Conservation (phyloP, 345 rosid species). For the Pugionium dolabratum region DNA sequence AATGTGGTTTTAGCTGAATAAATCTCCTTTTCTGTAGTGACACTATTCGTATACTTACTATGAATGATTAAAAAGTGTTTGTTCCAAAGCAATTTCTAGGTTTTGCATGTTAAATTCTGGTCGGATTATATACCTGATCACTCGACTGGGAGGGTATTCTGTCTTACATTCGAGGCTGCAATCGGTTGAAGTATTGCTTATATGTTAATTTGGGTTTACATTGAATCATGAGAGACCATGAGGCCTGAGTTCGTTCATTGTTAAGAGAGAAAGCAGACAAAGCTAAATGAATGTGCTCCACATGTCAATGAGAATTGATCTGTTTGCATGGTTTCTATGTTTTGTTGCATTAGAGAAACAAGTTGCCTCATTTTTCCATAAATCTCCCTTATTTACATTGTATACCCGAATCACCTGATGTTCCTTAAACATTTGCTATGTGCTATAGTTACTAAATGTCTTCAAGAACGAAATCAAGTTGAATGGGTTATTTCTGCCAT, state of each 20-base stretch:
- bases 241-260: not conserved
- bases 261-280: not conserved
- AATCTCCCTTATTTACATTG: constrained; percentile 12
- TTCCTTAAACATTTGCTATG: constrained; percentile 20
- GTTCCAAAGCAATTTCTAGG: not conserved
- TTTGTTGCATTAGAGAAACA: not conserved
- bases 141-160: not conserved
- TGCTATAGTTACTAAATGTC: not conserved
- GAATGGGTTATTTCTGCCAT: constrained; percentile 50
- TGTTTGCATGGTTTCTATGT: constrained; percentile 1
- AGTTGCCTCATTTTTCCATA: constrained; percentile 10
- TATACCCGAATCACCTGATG: not conserved
- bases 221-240: not conserved
- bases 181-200: too few species aligned
- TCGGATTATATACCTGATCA: not conserved
- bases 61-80: not conserved
- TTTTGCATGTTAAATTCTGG: not conserved
- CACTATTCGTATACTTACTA: not conserved
- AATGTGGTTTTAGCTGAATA: constrained; percentile 10
- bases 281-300: not conserved
- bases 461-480: constrained; percentile 42
- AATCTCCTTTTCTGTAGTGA: not conserved
- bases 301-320: not conserved
- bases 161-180: not conserved
- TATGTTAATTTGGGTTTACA: too few species aligned